A percentile compares a stretch with the other conserved stretches of the same genome.
phyloP scores from a whole-genome alignment of 169 alveolate genomes.

The Toxoplasma gondii region DNA sequence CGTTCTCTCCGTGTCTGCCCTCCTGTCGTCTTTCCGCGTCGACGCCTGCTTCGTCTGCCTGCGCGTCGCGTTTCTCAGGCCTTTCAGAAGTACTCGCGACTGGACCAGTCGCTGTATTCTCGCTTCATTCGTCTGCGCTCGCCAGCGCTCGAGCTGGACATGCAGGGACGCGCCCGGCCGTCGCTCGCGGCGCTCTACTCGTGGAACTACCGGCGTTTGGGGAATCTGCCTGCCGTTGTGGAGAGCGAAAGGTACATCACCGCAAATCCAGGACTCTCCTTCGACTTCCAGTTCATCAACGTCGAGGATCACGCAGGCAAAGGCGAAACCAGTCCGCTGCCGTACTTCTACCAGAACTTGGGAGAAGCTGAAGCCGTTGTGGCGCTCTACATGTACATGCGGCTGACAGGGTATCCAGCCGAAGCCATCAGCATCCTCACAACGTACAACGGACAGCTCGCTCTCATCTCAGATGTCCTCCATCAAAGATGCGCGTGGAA shows the following conservation, averaged over 20 bases:
- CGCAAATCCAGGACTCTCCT: slow-evolving; percentile 77
- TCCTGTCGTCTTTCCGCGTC: background rate
- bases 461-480: slow-evolving; percentile 82
- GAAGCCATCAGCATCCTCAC: slow-evolving; percentile 86
- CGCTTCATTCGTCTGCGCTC: slow-evolving; percentile 84
- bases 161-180: slow-evolving; percentile 91
- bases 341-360: slow-evolving; percentile 91
- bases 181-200: slow-evolving; percentile 87
- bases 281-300: slow-evolving; percentile 85
- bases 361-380: slow-evolving; percentile 94
- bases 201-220: slow-evolving; percentile 84
- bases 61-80: slow-evolving; percentile 56
- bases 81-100: slow-evolving; percentile 79
- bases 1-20: background rate
- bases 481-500: slow-evolving; percentile 83
- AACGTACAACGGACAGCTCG: slow-evolving; percentile 94
- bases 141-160: slow-evolving; percentile 83
- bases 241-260: slow-evolving; percentile 52
- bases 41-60: background rate
- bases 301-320: slow-evolving; percentile 79
- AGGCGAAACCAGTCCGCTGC: slow-evolving; percentile 89
- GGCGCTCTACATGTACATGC: slow-evolving; percentile 92
- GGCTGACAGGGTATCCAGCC: slow-evolving; percentile 88
- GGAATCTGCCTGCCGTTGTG: slow-evolving; percentile 72
- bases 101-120: slow-evolving; percentile 86